Percentiles rank a stretch among this genome's conserved stretches.
phyloP scores from a whole-genome alignment of 192 early-diverging fungal species.

The Backusella australiensis region DNA sequence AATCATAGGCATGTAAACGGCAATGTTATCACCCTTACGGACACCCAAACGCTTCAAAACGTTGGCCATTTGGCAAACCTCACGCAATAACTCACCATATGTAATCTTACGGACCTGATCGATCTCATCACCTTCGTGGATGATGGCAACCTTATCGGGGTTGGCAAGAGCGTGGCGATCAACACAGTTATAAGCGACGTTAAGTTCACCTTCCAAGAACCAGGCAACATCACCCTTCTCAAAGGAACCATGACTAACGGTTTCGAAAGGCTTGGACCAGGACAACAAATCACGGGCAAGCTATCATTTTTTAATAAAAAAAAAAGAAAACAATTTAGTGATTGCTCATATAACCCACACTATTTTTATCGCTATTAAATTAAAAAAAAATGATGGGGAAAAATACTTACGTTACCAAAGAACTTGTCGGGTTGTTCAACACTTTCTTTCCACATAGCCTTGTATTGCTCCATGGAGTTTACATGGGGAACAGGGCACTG shows the following conservation, averaged over 20 bases:
- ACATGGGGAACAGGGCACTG: slow-evolving; percentile 68
- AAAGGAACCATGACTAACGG: slow-evolving; percentile 70
- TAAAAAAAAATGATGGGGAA: background rate
- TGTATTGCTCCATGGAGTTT: slow-evolving; percentile 74
- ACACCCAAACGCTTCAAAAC: slow-evolving; percentile 80
- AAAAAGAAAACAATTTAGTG: background rate
- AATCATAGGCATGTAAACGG: slow-evolving; percentile 97
- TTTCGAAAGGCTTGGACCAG: slow-evolving; percentile 81
- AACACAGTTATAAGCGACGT: slow-evolving; percentile 95
- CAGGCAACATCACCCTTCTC: slow-evolving; percentile 86
- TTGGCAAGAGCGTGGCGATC: slow-evolving; percentile 84
- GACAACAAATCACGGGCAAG: slow-evolving; percentile 73
- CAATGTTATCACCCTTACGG: slow-evolving; percentile 90
- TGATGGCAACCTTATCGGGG: slow-evolving; percentile 79
- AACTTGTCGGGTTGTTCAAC: slow-evolving; percentile 79
- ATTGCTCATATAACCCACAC: background rate
- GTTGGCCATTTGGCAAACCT: slow-evolving; percentile 86
- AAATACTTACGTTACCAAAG: slow-evolving; percentile 68
- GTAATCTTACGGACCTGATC: slow-evolving; percentile 75
- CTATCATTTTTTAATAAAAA: slow-evolving; percentile 25
- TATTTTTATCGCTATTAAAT: background rate
- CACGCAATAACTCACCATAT: slow-evolving; percentile 76
- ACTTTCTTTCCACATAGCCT: slow-evolving; percentile 76
- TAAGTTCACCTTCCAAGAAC: slow-evolving; percentile 91
- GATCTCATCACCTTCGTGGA: slow-evolving; percentile 89